Conservation (phyloP, 106 monocot species). For the Dendrobium nobile region DNA sequence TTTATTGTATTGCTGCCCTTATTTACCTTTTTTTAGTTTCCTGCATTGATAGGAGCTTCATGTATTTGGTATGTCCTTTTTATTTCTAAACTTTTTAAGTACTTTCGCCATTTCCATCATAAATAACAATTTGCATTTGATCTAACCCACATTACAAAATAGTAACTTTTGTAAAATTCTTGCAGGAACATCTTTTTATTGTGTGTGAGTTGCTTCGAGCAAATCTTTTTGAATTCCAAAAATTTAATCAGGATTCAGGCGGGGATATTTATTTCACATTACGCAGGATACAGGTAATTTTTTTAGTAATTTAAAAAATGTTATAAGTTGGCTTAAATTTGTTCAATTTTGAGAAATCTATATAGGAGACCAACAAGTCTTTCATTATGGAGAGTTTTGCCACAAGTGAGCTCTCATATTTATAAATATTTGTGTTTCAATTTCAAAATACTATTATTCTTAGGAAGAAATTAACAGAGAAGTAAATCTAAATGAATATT, state of each 20-base stretch:
- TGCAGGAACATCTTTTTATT: constrained; percentile 97
- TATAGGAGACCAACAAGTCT: not conserved
- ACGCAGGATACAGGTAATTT: constrained; percentile 75
- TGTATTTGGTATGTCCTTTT: not conserved
- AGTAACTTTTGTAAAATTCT: not conserved
- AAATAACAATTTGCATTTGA: not conserved
- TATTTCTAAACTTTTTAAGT: not conserved
- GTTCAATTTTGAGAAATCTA: not conserved
- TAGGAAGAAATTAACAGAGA: not conserved
- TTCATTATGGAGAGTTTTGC: not conserved
- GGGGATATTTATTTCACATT: constrained; percentile 70
- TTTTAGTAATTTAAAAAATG: constrained; percentile 5
- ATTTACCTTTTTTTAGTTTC: no score
- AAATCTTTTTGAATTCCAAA: constrained; percentile 93
- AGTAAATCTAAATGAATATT: not conserved
- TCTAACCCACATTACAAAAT: not conserved
- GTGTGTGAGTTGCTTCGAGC: constrained; percentile 81
- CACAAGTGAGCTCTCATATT: not conserved
- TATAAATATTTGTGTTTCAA: not conserved
- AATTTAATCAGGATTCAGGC: constrained; percentile 76
- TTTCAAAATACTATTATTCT: not conserved
- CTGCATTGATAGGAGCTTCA: not conserved
- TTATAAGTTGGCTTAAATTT: not conserved
- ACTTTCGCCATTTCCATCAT: not conserved
- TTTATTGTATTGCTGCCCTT: not conserved